Evolutionary conservation across 2,329 filamentous ascomycete genomes (phyloP).

Genomic region (Macroventuria anomochaeta): DNA sequence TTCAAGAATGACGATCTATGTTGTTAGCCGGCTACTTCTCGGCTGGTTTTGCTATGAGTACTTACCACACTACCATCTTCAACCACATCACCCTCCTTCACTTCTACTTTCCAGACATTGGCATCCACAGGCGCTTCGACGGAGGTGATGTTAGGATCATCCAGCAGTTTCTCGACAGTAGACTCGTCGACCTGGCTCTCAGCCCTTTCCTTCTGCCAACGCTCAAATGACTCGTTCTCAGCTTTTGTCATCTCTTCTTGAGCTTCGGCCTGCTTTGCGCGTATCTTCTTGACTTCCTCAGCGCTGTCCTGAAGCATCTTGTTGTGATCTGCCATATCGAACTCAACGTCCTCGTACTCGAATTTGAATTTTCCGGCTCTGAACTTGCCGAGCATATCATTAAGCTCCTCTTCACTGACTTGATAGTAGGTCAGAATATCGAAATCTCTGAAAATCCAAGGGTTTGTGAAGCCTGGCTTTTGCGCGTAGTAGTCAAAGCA

Average conservation of each 20-base stretch:
- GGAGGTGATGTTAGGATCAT: slow-evolving; percentile 49
- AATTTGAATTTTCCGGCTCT: slow-evolving; percentile 60
- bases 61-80: slow-evolving; percentile 42
- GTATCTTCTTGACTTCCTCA: slow-evolving; percentile 57
- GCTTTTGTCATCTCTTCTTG: slow-evolving; percentile 58
- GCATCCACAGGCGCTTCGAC: slow-evolving; percentile 55
- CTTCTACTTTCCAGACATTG: slow-evolving; percentile 55
- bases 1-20: slow-evolving; percentile 52
- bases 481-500: slow-evolving; percentile 61
- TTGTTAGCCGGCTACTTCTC: slow-evolving; percentile 3
- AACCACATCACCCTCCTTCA: slow-evolving; percentile 48
- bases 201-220: slow-evolving; percentile 53
- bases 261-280: slow-evolving; percentile 54
- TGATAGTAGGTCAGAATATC: slow-evolving; percentile 64
- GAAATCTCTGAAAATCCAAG: slow-evolving; percentile 65
- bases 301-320: slow-evolving; percentile 54
- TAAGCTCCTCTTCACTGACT: slow-evolving; percentile 60
- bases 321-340: slow-evolving; percentile 65
- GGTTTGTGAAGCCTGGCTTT: slow-evolving; percentile 58
- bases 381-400: slow-evolving; percentile 57
- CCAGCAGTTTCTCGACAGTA: slow-evolving; percentile 57
- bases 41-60: not conserved
- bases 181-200: slow-evolving; percentile 56
- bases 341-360: slow-evolving; percentile 57
- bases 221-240: slow-evolving; percentile 54